Evolutionary conservation across 2,329 filamentous ascomycete genomes (phyloP), one percentile per base, ranked within the genome.

Genomic region (Stachybotrys chlorohalonatus): DNA sequence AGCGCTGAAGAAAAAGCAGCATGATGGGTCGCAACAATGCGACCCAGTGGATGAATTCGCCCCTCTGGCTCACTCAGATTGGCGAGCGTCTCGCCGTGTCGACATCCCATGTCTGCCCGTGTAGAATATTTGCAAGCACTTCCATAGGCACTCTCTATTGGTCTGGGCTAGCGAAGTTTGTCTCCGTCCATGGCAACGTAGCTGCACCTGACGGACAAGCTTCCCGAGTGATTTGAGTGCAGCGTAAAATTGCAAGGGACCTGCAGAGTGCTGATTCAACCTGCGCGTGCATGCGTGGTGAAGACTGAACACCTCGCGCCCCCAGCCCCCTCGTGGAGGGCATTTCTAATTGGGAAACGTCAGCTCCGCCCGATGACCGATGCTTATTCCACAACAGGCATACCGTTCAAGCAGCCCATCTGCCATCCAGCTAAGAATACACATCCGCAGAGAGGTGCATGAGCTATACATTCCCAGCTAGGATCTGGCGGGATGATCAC

Each of bases 401-500:
- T 24, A 24, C 24, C 24, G 24, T 4, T 24, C 24, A 24, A 24
- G 24, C 24, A 24, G 24, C 2, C 24, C 24, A 24, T 24, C 24
- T 24, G 24, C 24, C 24, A 24, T 24, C 24, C 13, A 42, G 36
- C 36, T 42, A 42, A 42, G 36, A 24, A 24, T 24, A 24, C 24
- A 24, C 36, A 42, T 9, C 13, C 9, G 36, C 13, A 13, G 36
- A 13, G 8, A 42, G 11, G 16, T n/a, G 46, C 46, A 47, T 47
- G 7, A 7, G 46, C 46, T 11, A 3, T n/a, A 47, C 46, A 47
- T 3, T 24, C 17, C 16, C 52, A 24, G 42, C 45, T 4, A 47
- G 51, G 45, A 55, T 42, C 54, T 51, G 54, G 57, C 62, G 63
- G 63, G 64, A 66, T 59, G 62, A 65, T 65, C 62, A 64, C 59